Conservation (phyloP, 805 yeast species). For the Suhomyces prunicola region DNA sequence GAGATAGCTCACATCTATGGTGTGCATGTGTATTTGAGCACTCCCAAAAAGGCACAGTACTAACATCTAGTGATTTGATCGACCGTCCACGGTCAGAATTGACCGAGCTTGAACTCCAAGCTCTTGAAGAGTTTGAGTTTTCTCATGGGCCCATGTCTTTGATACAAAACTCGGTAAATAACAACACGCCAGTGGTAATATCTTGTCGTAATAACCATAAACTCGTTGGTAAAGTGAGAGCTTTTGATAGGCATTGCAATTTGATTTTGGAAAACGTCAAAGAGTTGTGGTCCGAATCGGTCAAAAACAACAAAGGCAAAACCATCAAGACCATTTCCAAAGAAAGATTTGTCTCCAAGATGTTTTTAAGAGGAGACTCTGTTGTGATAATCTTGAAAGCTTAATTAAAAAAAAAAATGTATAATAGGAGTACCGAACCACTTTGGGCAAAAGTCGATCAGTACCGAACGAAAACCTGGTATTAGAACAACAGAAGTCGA, state of each 20-base stretch:
- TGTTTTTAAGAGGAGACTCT: slow-evolving; percentile 94
- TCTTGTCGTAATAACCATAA: slow-evolving; percentile 93
- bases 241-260: slow-evolving; percentile 95
- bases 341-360: slow-evolving; percentile 75
- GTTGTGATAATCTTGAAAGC: slow-evolving; percentile 75
- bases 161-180: slow-evolving; percentile 76
- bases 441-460: too few species aligned
- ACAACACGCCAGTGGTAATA: slow-evolving; percentile 74
- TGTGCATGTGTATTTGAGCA: background rate
- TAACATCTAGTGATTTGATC: slow-evolving; percentile 53
- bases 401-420: slow-evolving; percentile 3
- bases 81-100: slow-evolving; percentile 79
- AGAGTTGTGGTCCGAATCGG: slow-evolving; percentile 74
- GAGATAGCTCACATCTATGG: background rate
- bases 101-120: slow-evolving; percentile 72
- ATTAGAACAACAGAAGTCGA: background rate
- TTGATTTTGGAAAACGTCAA: slow-evolving; percentile 89
- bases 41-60: slow-evolving; percentile 13
- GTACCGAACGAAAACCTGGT: background rate
- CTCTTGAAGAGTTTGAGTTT: slow-evolving; percentile 86
- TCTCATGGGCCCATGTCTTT: slow-evolving; percentile 87
- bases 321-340: slow-evolving; percentile 62
- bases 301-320: slow-evolving; percentile 64
- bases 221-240: slow-evolving; percentile 83
- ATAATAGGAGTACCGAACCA: background rate